phyloP scores from a whole-genome alignment of 73 alveolate genomes.

The Paramecium biaurelia region DNA sequence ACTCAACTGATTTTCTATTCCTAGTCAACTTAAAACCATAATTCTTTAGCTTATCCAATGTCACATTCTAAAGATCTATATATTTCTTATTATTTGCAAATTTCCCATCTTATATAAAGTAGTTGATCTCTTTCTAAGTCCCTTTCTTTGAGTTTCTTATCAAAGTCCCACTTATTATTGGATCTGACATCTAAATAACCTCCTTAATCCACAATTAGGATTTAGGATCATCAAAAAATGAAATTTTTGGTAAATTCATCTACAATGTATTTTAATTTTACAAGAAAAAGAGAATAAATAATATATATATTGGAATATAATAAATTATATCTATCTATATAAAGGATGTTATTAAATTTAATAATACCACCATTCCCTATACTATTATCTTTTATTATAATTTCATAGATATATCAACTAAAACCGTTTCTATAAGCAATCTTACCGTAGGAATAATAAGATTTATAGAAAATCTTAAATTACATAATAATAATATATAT shows the following conservation, averaged over 20 bases:
- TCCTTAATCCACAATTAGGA: neutral
- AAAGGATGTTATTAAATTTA: neutral
- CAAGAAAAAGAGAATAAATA: neutral
- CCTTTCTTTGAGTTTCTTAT: neutral
- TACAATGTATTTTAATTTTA: neutral
- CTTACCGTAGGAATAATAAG: too few relatives aligned
- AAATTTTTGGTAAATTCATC: conserved; percentile 36
- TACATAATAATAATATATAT: too few relatives aligned
- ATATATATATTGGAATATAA: neutral
- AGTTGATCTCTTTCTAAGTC: neutral
- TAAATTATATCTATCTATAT: neutral
- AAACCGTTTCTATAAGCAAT: neutral
- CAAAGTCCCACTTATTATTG: neutral
- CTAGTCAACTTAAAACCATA: conserved; percentile 50
- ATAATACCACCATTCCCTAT: neutral
- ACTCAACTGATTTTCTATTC: conserved; percentile 50
- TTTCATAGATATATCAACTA: neutral
- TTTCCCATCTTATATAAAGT: neutral
- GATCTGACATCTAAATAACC: neutral
- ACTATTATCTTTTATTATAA: neutral
- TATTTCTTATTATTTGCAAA: neutral
- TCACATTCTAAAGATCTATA: neutral
- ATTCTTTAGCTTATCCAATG: conserved; percentile 22
- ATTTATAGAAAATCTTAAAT: too few relatives aligned
- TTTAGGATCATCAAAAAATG: conserved; percentile 49